Evolutionary conservation across 2,329 filamentous ascomycete species (phyloP), one percentile per base, ranked within the genome.

Genomic region (Coniochaeta hoffmannii): DNA sequence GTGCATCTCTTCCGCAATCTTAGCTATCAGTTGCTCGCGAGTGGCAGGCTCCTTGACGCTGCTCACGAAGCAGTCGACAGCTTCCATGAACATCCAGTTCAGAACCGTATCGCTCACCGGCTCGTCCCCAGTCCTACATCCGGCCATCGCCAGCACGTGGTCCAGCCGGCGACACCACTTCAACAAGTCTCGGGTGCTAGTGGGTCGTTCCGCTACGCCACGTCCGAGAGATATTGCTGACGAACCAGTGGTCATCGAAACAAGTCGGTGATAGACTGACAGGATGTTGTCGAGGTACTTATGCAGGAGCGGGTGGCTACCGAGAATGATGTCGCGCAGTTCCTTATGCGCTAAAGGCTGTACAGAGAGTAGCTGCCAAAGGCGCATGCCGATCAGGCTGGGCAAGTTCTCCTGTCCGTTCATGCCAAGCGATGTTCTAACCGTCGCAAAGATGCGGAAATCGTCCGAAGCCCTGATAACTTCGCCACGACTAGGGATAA

Each of bases 11-110:
- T 95, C 85, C 0, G 92, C 92, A 58, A 97, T 90, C 46, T 81
- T 81, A 50, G 79, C 76, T 44, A 88, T 82, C 31, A 95, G 73
- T 4, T 76, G 71, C 50, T 75, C 73, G 52, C 85, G 83, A 30
- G 85, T 73, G 12, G 81, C 76, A 30, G 79, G 78, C 56, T 87
- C 87, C 10, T 88, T 86, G 49, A 94, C 76, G 66, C 88, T 90
- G 54, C 89, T 89, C 41, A 90, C 86, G 69, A 99, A 97, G 66
- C 92, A 95, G 69, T 99, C 94, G 53, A 94, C 80, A 0, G 91
- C 89, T 67, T 99, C 94, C 73, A 96, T 82, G 65, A 97, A 97
- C 70, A 97, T 96, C 63, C 88, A 85, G 64, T 97, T 88, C 60
- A 83, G 78, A 0, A 82, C 82, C 1, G 80, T 81, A 63, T 93